phyloP scores from a whole-genome alignment of 176 grass and related monocot genomes.

The Alopecurus myosuroides region DNA sequence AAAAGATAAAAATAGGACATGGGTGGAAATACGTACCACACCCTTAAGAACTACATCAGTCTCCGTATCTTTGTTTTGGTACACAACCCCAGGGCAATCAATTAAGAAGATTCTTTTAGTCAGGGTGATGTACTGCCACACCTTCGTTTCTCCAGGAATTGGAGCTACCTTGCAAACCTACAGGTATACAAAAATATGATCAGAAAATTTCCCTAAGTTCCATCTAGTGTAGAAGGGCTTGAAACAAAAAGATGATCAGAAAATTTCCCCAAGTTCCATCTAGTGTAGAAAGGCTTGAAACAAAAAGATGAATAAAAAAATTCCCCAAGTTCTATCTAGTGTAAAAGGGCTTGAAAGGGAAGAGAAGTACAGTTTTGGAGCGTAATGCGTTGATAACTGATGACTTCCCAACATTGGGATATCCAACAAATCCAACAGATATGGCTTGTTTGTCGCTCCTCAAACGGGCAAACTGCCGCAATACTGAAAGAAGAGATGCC shows the following conservation, averaged over 20 bases:
- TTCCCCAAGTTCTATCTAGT: not conserved
- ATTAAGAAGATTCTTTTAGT: slow-evolving; percentile 97
- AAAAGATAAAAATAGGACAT: not conserved
- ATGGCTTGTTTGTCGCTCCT: slow-evolving; percentile 97
- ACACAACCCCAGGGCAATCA: slow-evolving; percentile 95
- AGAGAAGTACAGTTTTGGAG: slow-evolving; percentile 77
- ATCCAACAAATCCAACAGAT: slow-evolving; percentile 97
- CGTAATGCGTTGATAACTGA: slow-evolving; percentile 98
- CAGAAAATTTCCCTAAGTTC: not conserved
- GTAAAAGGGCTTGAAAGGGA: not conserved
- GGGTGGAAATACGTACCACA: slow-evolving; percentile 61
- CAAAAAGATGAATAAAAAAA: slow-evolving; percentile 10
- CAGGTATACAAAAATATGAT: slow-evolving; percentile 19
- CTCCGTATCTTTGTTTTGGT: slow-evolving; percentile 94
- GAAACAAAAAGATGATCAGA: slow-evolving; percentile 21
- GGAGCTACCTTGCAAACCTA: slow-evolving; percentile 98
- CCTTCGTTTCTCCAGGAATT: slow-evolving; percentile 94
- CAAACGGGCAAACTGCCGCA: slow-evolving; percentile 84
- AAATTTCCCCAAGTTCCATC: not conserved
- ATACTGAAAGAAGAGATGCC: slow-evolving; percentile 94
- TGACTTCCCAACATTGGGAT: slow-evolving; percentile 98
- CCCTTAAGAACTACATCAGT: slow-evolving; percentile 99
- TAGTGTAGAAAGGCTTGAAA: slow-evolving; percentile 5
- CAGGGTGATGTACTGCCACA: slow-evolving; percentile 97
- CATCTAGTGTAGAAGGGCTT: slow-evolving; percentile 9